Evolutionary conservation across 768 basidiomycete genomes (phyloP), one percentile per base, ranked within the genome.

Genomic region (Tricholoma furcatifolium): DNA sequence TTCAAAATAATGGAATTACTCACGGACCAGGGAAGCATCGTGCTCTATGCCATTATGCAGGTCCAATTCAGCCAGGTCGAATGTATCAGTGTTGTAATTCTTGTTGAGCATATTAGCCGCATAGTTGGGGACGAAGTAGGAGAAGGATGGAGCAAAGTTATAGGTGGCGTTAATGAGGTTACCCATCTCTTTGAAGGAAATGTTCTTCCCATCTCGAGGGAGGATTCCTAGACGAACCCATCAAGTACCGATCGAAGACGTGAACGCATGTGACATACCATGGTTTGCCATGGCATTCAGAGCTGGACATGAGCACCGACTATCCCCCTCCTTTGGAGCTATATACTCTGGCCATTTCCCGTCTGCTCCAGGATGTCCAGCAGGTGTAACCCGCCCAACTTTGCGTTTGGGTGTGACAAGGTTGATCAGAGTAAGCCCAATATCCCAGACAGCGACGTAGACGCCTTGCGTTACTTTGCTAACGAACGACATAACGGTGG

Each of bases 201-300:
- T 85, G 53, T 83, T 81, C 38, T 79, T 77, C 15, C 91, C 91
- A 54, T 82, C 79, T 39, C 72, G 85, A 0, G 91, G 78, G 6
- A 82, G 67, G 36, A 82, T 82, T 15, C 91, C 91, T 73, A 70
- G 71, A 72, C 6, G 42, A 43, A 11, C 20, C 20, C 17, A 7
- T 4, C 38, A 23, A 21, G 23, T 35, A 11, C 24, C 49, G 39
- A 32, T 38, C 20, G 20, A 50, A 32, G 12, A 50, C 31, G 42
- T 23, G 17, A 35, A 35, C 21, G 21, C n/a, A 5, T 23, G 31
- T n/a, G 27, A 74, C 71, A 39, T 35, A 90, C 90, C 91, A 55
- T 92, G 90, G 64, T 92, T 92, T 6, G 90, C 88, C 80, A 93
- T 73, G 0, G 87, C 85, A 58, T 93, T 92, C 53, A 92, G 65